Conservation (phyloP, 2,329 filamentous ascomycete genomes). For the Penicillium sp. region DNA sequence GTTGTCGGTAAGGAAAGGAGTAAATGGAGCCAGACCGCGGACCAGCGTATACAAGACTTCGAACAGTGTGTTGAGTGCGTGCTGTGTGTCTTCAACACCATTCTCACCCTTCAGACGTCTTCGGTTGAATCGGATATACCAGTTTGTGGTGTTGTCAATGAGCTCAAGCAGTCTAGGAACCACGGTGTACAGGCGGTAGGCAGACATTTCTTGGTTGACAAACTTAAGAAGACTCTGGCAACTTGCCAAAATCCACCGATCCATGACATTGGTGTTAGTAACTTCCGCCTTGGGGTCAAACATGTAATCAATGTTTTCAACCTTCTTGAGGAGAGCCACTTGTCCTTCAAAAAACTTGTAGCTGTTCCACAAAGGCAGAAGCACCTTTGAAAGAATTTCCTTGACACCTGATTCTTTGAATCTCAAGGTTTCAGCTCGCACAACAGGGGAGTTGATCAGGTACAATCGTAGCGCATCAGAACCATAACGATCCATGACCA, state of each 20-base stretch:
- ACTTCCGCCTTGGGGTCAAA: conserved; percentile 65
- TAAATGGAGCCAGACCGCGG: conserved; percentile 87
- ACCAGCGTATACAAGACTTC: conserved; percentile 88
- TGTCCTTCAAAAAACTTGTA: conserved; percentile 96
- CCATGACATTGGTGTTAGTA: conserved; percentile 83
- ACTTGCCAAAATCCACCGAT: conserved; percentile 89
- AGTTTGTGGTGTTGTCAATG: conserved; percentile 96
- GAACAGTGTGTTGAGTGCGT: conserved; percentile 90
- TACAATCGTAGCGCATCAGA: conserved; percentile 93
- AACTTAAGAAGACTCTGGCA: conserved; percentile 89
- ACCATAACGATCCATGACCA: conserved; percentile 83
- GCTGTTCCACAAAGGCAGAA: conserved; percentile 91
- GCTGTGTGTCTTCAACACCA: conserved; percentile 77
- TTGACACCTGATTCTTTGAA: conserved; percentile 93
- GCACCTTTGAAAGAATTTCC: conserved; percentile 87
- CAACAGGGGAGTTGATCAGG: conserved; percentile 93
- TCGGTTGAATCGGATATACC: conserved; percentile 95
- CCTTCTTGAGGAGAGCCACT: conserved; percentile 80
- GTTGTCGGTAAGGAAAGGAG: conserved; percentile 89
- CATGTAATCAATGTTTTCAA: conserved; percentile 68
- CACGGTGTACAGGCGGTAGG: conserved; percentile 80
- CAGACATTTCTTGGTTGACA: conserved; percentile 86
- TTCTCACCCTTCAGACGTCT: conserved; percentile 87
- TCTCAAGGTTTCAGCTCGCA: conserved; percentile 80
- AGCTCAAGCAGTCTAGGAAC: conserved; percentile 77